These are phyloP conservation scores for Sclerotinia sclerotiorum DNA, from an alignment of 2,329 filamentous ascomycete species.

Conservation along the genomic window DNA sequence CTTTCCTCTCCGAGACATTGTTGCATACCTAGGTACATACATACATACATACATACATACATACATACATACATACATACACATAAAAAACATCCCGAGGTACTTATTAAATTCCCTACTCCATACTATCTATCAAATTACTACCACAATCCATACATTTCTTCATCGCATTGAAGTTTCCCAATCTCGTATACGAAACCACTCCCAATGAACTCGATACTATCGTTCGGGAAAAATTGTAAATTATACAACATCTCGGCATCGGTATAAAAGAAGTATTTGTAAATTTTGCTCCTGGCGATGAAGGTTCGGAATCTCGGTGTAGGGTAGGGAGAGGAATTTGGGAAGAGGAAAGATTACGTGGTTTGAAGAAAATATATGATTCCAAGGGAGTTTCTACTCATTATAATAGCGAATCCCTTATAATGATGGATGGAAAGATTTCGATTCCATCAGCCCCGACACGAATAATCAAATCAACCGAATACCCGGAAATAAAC, in stretches of 20 bases:
- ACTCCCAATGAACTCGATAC: background rate
- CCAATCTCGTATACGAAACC: background rate
- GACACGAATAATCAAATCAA: fast-evolving
- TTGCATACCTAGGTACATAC: background rate
- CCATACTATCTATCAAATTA: too few species aligned
- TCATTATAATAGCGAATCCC: too few species aligned
- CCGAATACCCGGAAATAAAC: background rate
- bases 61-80: too few species aligned
- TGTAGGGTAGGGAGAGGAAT: background rate
- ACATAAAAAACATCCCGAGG: too few species aligned
- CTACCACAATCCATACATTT: background rate
- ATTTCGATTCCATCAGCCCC: background rate
- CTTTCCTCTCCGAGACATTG: constrained; percentile 1
- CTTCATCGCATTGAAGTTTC: background rate
- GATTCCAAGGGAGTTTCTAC: background rate
- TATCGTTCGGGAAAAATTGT: background rate
- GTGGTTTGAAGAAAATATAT: background rate
- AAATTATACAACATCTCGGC: background rate
- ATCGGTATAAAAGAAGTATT: background rate
- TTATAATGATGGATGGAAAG: too few species aligned
- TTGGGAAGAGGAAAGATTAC: background rate
- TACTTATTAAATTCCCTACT: too few species aligned
- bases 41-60: too few species aligned
- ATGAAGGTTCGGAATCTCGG: background rate
- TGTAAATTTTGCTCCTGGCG: background rate